Percentiles rank a stretch among this genome's conserved stretches.
Evolutionary conservation across 495 filamentous ascomycete species (phyloP).

Genomic region (Hyphodiscus hymeniophilus): DNA sequence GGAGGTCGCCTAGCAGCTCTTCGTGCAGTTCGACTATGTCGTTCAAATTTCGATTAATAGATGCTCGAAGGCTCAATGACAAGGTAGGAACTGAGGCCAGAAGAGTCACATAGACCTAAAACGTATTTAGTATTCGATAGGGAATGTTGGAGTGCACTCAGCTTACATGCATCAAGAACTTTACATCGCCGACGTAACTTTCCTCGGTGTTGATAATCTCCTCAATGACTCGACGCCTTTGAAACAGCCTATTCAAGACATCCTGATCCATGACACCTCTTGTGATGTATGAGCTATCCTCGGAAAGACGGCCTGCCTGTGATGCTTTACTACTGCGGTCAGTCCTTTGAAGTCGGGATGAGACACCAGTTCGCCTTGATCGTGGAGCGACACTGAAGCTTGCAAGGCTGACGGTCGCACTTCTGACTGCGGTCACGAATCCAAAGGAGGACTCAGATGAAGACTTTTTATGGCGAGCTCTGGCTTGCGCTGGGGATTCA

Average conservation of each 20-base stretch:
- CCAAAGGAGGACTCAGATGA: conserved; percentile 65
- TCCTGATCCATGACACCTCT: conserved; percentile 56
- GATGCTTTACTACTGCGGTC: conserved; percentile 58
- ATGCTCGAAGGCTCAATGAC: conserved; percentile 44
- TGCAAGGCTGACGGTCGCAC: conserved; percentile 62
- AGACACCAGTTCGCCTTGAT: conserved; percentile 47
- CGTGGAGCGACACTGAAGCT: conserved; percentile 56
- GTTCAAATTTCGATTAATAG: conserved; percentile 57
- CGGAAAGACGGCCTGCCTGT: conserved; percentile 51
- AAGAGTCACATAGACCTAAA: conserved; percentile 59
- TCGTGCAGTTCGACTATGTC: conserved; percentile 67
- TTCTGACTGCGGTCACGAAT: conserved; percentile 69
- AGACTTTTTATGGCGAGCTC: conserved; percentile 42
- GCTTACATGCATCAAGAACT: conserved; percentile 73
- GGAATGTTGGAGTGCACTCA: conserved; percentile 6
- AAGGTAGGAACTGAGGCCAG: conserved; percentile 52
- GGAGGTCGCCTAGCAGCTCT: conserved; percentile 57
- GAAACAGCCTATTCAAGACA: conserved; percentile 59
- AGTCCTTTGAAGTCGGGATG: conserved; percentile 45
- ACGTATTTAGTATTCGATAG: not conserved
- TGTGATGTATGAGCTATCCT: conserved; percentile 54
- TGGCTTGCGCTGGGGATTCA: conserved; percentile 31
- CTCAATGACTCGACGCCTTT: conserved; percentile 69
- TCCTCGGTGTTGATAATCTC: conserved; percentile 83
- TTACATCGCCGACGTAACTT: conserved; percentile 79